Evolutionary conservation across 257 asterid genomes (phyloP), one percentile per base, ranked within the genome.

Genomic region (Solanum acaule): DNA sequence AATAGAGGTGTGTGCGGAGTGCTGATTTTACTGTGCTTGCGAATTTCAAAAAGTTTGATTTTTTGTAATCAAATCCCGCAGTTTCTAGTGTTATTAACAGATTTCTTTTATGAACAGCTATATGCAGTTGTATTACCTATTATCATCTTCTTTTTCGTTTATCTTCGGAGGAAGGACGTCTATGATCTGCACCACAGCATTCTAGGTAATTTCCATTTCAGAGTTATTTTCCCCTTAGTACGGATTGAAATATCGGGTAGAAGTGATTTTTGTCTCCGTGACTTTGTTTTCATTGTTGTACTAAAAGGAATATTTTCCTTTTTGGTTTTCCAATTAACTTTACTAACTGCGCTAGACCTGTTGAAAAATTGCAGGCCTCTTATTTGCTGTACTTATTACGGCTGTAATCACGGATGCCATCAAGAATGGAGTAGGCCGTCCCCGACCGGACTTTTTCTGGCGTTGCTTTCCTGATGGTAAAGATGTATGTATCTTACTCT

Each of bases 391-490:
- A 87, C 91, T 96, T 76, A 93, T 96, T 90, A 96, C 99, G 13
- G 98, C 87, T 49, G 97, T 95, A 67, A 93, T 96, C 85, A 96
- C 99, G 2, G 98, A 95, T 86, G 92, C 99, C 63, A 91, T 95
- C 67, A 96, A 96, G 91, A 91, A 95, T 92, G 98, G 95, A 42
- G 98, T 95, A 79, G 98, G 98, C 73, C 91, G 98, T 42, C 98
- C 98, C 29, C 91, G 98, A 15, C 98, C 98, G 0, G 94, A 96
- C 90, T 96, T 96, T 87, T 96, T 95, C 90, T 96, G 96, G 96
- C 98, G 99, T 82, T 96, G 99, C 91, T 96, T 96, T 93, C 98
- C 98, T 29, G 98, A 95, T 78, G 98, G 99, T 44, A 83, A 61
- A 40, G 95, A 90, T 44, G 99, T 96, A 95, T 83, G 92, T 59